Conservation (phyloP, 306 rosid species). For the Rosa multiflora region DNA sequence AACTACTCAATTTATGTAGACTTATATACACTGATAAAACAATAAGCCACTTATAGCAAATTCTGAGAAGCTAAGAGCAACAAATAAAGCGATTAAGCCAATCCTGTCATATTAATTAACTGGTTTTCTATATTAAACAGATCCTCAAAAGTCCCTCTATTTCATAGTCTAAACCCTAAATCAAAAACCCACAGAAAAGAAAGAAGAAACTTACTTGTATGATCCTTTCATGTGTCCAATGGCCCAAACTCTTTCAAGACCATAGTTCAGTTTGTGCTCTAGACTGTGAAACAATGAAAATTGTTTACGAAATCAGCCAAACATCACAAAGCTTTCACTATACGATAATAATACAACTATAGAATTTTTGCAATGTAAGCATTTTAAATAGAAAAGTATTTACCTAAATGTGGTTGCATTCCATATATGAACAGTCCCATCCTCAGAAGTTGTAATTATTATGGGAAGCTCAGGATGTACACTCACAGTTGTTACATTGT, state of each 20-base stretch:
- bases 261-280: constrained; percentile 36
- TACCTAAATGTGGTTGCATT: constrained; percentile 32
- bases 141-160: neutral
- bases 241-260: constrained; percentile 64
- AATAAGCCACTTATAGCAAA: neutral
- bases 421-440: too few relatives aligned
- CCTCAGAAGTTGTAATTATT: too few relatives aligned
- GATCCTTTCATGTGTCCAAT: constrained; percentile 52
- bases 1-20: neutral
- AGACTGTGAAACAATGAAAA: constrained; percentile 37
- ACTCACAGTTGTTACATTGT: too few relatives aligned
- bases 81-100: neutral
- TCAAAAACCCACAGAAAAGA: neutral
- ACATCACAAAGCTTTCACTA: neutral
- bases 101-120: neutral
- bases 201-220: constrained; percentile 31
- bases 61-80: neutral
- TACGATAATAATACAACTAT: neutral
- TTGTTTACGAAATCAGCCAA: neutral
- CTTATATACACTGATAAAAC: neutral
- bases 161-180: neutral
- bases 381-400: neutral
- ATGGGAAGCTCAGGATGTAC: too few relatives aligned
- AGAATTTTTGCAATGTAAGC: neutral
- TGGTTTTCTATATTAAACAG: neutral